These are phyloP conservation scores for Allium cepa DNA, from an alignment of 106 monocot genomes.

Conservation along the genomic window DNA sequence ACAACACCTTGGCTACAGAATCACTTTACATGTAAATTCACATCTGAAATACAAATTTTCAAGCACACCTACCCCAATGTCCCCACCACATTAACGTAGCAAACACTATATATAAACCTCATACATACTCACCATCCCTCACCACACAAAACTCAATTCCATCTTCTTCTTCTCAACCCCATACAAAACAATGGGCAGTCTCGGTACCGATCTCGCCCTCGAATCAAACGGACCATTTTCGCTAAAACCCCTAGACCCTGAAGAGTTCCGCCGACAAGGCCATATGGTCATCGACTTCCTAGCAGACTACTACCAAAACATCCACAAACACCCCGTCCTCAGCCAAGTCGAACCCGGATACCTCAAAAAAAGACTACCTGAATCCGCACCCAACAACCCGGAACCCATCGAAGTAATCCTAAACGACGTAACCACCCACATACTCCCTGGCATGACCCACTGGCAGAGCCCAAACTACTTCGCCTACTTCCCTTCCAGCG, in stretches of 20 bases:
- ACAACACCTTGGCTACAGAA: too few species aligned
- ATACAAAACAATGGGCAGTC: slow-evolving; percentile 1
- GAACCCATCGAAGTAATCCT: slow-evolving; percentile 10
- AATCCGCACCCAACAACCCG: slow-evolving; percentile 14
- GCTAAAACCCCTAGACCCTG: slow-evolving; percentile 16
- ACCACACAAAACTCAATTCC: too few species aligned
- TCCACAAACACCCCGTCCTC: slow-evolving; percentile 33
- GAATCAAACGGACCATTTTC: not conserved
- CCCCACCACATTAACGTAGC: too few species aligned
- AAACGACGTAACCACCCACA: slow-evolving; percentile 4
- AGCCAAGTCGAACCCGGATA: slow-evolving; percentile 16
- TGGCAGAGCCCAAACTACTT: slow-evolving; percentile 19
- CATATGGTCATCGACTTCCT: slow-evolving; percentile 39
- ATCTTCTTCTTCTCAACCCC: too few species aligned
- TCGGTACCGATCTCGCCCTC: not conserved
- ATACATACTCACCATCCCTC: too few species aligned
- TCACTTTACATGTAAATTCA: too few species aligned
- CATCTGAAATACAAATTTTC: too few species aligned
- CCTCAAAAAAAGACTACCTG: slow-evolving; percentile 12
- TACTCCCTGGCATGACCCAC: slow-evolving; percentile 17
- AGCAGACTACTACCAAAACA: slow-evolving; percentile 30
- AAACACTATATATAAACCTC: too few species aligned
- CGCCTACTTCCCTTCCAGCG: slow-evolving; percentile 19
- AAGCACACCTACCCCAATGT: too few species aligned
- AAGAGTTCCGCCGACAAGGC: slow-evolving; percentile 9